Percentiles rank a stretch among this genome's conserved stretches.
Conservation (phyloP, 163 green algal genomes). For the Smithsoniella earleae region DNA sequence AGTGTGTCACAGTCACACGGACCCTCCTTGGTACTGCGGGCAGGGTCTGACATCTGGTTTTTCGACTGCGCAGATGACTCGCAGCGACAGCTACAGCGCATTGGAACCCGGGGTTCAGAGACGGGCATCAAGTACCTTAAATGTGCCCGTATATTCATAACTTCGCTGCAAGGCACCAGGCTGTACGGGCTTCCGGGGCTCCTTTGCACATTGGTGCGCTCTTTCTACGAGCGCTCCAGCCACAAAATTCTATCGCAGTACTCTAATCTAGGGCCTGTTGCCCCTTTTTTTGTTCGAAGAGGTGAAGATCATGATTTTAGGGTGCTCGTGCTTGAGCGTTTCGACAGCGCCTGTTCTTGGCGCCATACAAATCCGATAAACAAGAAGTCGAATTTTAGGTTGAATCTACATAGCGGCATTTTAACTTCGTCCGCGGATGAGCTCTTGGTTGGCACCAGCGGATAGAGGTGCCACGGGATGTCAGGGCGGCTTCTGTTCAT, state of each 20-base stretch:
- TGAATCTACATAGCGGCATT: too few species aligned
- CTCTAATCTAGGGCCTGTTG: neutral
- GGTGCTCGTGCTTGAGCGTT: too few species aligned
- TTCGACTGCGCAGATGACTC: constrained; percentile 28
- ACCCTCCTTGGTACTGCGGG: neutral
- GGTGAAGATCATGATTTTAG: too few species aligned
- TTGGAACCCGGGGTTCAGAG: neutral
- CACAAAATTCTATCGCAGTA: neutral
- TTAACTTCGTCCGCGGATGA: too few species aligned
- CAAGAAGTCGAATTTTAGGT: too few species aligned
- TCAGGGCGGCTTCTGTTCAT: too few species aligned
- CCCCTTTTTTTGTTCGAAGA: neutral
- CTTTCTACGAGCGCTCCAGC: neutral
- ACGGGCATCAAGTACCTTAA: constrained; percentile 29
- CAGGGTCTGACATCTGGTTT: constrained; percentile 1
- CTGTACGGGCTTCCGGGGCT: constrained; percentile 14
- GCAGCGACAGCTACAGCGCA: constrained; percentile 9
- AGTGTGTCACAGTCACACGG: neutral
- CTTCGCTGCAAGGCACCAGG: neutral
- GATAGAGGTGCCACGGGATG: too few species aligned
- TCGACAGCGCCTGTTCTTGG: too few species aligned
- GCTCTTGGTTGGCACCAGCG: too few species aligned
- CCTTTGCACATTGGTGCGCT: constrained; percentile 9
- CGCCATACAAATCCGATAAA: too few species aligned
- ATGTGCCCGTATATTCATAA: neutral